Conservation (phyloP, 1,284 basidiomycete species). For the Rhodotorula glutinis region DNA sequence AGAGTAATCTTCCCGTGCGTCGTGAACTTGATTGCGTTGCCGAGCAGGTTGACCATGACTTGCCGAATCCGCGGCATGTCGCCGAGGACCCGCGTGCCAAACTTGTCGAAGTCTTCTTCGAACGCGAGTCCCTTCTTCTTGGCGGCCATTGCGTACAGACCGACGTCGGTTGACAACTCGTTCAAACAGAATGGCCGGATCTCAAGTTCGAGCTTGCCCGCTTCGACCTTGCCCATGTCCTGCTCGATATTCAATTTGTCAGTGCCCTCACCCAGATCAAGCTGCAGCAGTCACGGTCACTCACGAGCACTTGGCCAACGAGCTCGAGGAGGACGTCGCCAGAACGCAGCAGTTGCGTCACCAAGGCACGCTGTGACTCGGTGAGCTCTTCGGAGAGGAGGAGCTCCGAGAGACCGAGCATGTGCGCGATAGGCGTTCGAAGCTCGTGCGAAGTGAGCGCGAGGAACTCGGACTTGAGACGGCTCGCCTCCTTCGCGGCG, state of each 20-base stretch:
- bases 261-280: rapidly evolving
- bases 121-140: slow-evolving; percentile 48
- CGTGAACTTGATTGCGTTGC: slow-evolving; percentile 50
- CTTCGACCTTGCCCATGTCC: slow-evolving; percentile 50
- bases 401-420: slow-evolving; percentile 23
- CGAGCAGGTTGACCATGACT: slow-evolving; percentile 42
- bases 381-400: slow-evolving; percentile 34
- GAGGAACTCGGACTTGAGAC: slow-evolving; percentile 49
- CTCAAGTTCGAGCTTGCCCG: slow-evolving; percentile 49
- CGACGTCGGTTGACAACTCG: slow-evolving; percentile 47
- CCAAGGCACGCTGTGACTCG: slow-evolving; percentile 24
- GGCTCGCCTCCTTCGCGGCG: slow-evolving; percentile 48
- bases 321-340: slow-evolving; percentile 41
- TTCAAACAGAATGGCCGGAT: slow-evolving; percentile 46
- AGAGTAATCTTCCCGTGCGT: slow-evolving; percentile 46
- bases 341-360: slow-evolving; percentile 36
- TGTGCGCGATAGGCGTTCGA: slow-evolving; percentile 18
- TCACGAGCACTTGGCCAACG: slow-evolving; percentile 37
- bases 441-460: slow-evolving; percentile 37
- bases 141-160: slow-evolving; percentile 47
- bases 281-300: not conserved
- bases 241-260: slow-evolving; percentile 7
- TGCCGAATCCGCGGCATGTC: slow-evolving; percentile 43
- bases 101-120: slow-evolving; percentile 40
- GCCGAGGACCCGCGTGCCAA: slow-evolving; percentile 33